These are phyloP conservation scores for Gaeumannomyces sp. DNA, from an alignment of 2,329 filamentous ascomycete species.

Conservation along the genomic window DNA sequence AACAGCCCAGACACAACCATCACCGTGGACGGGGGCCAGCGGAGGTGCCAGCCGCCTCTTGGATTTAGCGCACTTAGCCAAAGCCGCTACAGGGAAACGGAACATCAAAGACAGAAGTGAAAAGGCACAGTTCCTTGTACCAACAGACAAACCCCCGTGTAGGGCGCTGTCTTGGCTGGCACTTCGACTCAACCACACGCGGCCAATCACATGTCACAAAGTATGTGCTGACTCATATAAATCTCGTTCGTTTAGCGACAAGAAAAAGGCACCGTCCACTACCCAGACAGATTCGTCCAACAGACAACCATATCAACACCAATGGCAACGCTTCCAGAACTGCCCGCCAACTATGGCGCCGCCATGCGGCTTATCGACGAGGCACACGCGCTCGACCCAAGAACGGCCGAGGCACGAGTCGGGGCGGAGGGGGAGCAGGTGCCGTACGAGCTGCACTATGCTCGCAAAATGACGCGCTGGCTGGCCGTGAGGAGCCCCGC, in stretches of 20 bases:
- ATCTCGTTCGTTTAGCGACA: not conserved
- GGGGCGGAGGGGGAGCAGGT: conserved; percentile 37
- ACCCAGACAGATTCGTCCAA: not conserved
- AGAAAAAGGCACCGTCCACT: not conserved
- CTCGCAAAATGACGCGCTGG: conserved; percentile 71
- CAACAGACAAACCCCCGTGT: too few species aligned
- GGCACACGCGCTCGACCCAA: conserved; percentile 65
- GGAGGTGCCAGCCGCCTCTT: too few species aligned
- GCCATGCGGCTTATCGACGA: conserved; percentile 67
- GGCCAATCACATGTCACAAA: not conserved
- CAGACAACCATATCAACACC: not conserved
- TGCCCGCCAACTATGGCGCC: conserved; percentile 35
- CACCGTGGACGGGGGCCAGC: too few species aligned
- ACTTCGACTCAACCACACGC: not conserved
- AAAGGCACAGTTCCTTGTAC: not conserved
- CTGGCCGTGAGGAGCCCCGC: conserved; percentile 53
- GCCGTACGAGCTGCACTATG: conserved; percentile 80
- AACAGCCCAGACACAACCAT: too few species aligned
- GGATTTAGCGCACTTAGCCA: not conserved
- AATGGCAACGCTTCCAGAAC: conserved; percentile 11
- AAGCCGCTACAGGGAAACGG: too few species aligned
- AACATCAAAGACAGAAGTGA: not conserved
- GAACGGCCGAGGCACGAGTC: conserved; percentile 35
- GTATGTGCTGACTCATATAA: not conserved
- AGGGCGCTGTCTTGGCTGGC: too few species aligned